Evolutionary conservation across 2,329 filamentous ascomycete genomes (phyloP).

Genomic region (Talaromyces sp.): DNA sequence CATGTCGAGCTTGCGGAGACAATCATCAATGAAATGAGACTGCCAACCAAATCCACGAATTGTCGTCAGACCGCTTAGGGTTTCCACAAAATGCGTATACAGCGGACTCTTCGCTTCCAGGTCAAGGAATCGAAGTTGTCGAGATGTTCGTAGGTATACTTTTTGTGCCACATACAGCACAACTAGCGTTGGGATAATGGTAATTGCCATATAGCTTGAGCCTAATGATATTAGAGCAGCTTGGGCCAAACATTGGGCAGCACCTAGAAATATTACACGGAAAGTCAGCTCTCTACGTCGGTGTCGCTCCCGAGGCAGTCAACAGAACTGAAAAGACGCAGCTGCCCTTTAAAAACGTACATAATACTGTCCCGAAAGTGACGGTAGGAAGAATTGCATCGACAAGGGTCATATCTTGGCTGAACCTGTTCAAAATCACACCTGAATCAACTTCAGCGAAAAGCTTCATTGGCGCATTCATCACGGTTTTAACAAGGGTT

Average conservation of each 20-base stretch:
- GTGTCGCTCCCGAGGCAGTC: too few relatives aligned
- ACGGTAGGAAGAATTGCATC: constrained; percentile 42
- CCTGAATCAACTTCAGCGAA: constrained; percentile 16
- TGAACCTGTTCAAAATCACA: constrained; percentile 21
- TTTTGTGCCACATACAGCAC: constrained; percentile 52
- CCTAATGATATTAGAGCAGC: constrained; percentile 48
- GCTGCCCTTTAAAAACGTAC: too few relatives aligned
- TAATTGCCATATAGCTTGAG: constrained; percentile 48
- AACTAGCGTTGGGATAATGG: constrained; percentile 49
- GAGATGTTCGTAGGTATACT: constrained; percentile 59
- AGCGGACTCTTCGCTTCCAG: constrained; percentile 60
- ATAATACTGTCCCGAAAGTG: background rate
- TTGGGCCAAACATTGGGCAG: constrained; percentile 41
- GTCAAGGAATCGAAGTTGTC: constrained; percentile 59
- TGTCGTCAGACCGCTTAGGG: constrained; percentile 53
- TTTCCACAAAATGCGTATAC: constrained; percentile 57
- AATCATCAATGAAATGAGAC: constrained; percentile 29
- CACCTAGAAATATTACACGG: constrained; percentile 5
- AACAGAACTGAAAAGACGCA: too few relatives aligned
- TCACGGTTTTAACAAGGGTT: constrained; percentile 4
- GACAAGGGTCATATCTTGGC: constrained; percentile 44
- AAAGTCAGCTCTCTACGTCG: too few relatives aligned
- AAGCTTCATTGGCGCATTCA: constrained; percentile 14
- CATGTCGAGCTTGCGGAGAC: constrained; percentile 39
- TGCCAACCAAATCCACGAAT: constrained; percentile 58